These are phyloP conservation scores for Phaeosphaeriaceae sp. DNA, from an alignment of 2,329 filamentous ascomycete species.

Conservation along the genomic window DNA sequence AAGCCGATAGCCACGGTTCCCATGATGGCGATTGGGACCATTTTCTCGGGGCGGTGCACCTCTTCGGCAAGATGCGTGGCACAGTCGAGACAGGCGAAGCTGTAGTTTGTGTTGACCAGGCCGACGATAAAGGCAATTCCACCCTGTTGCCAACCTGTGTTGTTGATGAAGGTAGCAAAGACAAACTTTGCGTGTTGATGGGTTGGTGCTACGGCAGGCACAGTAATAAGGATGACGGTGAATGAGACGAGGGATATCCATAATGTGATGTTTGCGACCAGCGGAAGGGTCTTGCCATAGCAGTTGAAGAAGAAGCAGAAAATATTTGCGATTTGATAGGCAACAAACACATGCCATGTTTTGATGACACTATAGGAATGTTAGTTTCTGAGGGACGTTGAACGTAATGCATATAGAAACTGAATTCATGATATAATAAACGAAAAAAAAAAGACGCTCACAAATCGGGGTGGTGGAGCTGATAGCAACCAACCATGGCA, in stretches of 20 bases:
- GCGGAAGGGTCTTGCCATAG: conserved; percentile 46
- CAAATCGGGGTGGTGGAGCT: conserved; percentile 60
- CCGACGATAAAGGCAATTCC: conserved; percentile 61
- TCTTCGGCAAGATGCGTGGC: conserved; percentile 61
- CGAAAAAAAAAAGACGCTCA: conserved; percentile 41
- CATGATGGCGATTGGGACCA: conserved; percentile 59
- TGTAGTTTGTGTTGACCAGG: conserved; percentile 59
- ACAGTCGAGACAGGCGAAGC: conserved; percentile 58
- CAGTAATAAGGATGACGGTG: conserved; percentile 56
- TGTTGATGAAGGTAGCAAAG: conserved; percentile 60
- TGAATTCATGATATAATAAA: neutral
- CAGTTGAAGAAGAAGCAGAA: conserved; percentile 59
- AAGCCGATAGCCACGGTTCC: conserved; percentile 58
- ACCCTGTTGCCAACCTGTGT: conserved; percentile 55
- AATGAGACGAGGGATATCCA: conserved; percentile 58
- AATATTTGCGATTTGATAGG: conserved; percentile 56
- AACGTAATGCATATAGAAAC: neutral
- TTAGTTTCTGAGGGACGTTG: neutral
- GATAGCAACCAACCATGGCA: conserved; percentile 59
- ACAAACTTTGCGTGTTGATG: conserved; percentile 57
- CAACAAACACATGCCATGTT: conserved; percentile 50
- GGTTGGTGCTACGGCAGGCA: conserved; percentile 53
- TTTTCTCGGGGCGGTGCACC: conserved; percentile 54
- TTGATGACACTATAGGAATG: conserved; percentile 35
- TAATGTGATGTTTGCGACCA: conserved; percentile 52